Conservation (phyloP, 257 asterid species). For the Gentiana macrophylla region DNA sequence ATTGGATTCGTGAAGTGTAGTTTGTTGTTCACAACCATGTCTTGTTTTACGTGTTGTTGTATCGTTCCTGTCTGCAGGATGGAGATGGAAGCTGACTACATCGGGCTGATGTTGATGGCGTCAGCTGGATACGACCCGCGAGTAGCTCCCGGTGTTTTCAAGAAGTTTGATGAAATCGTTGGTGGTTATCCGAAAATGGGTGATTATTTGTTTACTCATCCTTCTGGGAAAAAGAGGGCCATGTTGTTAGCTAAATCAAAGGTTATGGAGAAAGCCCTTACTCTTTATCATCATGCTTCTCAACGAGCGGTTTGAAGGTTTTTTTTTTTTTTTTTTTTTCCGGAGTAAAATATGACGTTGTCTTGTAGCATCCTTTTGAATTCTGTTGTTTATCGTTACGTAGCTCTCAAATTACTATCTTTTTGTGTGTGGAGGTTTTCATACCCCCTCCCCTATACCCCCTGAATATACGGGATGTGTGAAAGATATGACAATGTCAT, state of each 20-base stretch:
- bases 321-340: too few species aligned
- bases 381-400: too few species aligned
- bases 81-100: conserved; percentile 97
- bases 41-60: too few species aligned
- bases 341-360: too few species aligned
- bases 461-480: too few species aligned
- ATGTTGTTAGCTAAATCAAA: conserved; percentile 53
- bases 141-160: conserved; percentile 72
- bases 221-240: conserved; percentile 86
- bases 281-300: conserved; percentile 32
- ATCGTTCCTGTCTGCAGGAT: conserved; percentile 28
- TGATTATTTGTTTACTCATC: conserved; percentile 82
- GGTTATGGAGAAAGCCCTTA: conserved; percentile 88
- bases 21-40: too few species aligned
- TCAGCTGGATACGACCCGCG: conserved; percentile 90
- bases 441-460: too few species aligned
- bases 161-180: conserved; percentile 54
- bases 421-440: too few species aligned
- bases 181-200: conserved; percentile 38
- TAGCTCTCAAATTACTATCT: too few species aligned
- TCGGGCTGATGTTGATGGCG: conserved; percentile 64
- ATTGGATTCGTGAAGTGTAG: too few species aligned
- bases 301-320: neutral
- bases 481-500: too few species aligned
- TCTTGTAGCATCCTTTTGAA: too few species aligned